Conservation (phyloP, 768 basidiomycete species). For the Gloeostereum incarnatum region DNA sequence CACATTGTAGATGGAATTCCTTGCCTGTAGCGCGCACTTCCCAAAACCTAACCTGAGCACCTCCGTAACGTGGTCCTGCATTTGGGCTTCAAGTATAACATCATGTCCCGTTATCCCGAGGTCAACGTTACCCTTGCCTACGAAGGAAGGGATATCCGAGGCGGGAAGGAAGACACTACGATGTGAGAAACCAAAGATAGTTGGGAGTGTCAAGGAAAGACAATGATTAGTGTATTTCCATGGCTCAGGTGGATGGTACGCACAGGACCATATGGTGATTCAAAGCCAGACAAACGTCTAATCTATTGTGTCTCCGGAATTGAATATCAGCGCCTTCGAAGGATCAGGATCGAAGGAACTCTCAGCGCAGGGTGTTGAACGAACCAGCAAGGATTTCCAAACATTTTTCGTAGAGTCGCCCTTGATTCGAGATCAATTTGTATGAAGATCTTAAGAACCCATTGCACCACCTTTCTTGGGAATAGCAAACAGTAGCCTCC, state of each 20-base stretch:
- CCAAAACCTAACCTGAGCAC: slow-evolving; percentile 84
- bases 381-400: slow-evolving; percentile 74
- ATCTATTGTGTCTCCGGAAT: slow-evolving; percentile 76
- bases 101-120: slow-evolving; percentile 98
- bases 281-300: slow-evolving; percentile 89
- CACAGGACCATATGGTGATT: slow-evolving; percentile 95
- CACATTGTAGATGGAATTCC: no score
- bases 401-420: slow-evolving; percentile 87
- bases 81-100: slow-evolving; percentile 85
- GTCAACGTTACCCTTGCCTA: slow-evolving; percentile 94
- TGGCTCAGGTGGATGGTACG: slow-evolving; percentile 17
- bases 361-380: slow-evolving; percentile 10
- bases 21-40: slow-evolving; percentile 79
- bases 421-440: slow-evolving; percentile 25
- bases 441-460: not conserved
- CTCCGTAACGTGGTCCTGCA: slow-evolving; percentile 72
- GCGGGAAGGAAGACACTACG: slow-evolving; percentile 92
- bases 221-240: not conserved
- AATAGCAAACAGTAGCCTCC: slow-evolving; percentile 87
- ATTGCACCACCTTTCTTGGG: slow-evolving; percentile 82
- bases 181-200: slow-evolving; percentile 5
- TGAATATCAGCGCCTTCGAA: slow-evolving; percentile 85
- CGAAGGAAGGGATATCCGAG: slow-evolving; percentile 95
- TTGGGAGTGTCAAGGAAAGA: not conserved
- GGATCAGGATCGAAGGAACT: slow-evolving; percentile 7